Percentiles rank a stretch among this genome's conserved stretches.
Conservation (phyloP, 2,329 filamentous ascomycete species). For the Fusarium xylarioides region DNA sequence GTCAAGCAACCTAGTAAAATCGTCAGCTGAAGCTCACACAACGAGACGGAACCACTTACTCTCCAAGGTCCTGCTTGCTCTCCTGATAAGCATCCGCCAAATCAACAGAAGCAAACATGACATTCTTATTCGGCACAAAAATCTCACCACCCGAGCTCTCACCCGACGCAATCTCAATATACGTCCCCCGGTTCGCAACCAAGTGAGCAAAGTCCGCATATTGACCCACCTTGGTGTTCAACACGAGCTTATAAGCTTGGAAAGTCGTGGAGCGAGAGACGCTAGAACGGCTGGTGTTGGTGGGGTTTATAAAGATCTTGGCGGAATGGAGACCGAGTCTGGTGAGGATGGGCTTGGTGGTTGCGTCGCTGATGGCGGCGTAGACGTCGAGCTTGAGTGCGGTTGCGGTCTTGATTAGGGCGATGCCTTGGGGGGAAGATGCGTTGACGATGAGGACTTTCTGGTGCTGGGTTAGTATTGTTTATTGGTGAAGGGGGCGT, state of each 20-base stretch:
- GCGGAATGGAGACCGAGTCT: constrained; percentile 20
- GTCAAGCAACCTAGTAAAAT: constrained; percentile 8
- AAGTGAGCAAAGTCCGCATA: constrained; percentile 29
- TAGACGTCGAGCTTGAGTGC: constrained; percentile 32
- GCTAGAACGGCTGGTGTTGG: constrained; percentile 4
- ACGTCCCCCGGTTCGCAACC: constrained; percentile 30
- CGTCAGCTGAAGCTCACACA: not conserved
- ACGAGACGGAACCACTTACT: not conserved
- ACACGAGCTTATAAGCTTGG: constrained; percentile 24
- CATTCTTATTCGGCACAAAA: constrained; percentile 27
- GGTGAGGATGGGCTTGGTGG: constrained; percentile 22
- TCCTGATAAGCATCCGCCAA: constrained; percentile 30
- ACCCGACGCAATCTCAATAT: constrained; percentile 23
- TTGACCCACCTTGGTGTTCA: constrained; percentile 29
- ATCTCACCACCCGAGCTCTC: constrained; percentile 2
- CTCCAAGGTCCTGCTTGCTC: constrained; percentile 24
- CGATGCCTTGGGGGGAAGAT: constrained; percentile 30
- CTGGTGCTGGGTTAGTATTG: not conserved
- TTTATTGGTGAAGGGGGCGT: accelerated
- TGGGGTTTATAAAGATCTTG: constrained; percentile 15
- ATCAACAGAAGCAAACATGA: constrained; percentile 38
- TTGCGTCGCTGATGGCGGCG: constrained; percentile 14
- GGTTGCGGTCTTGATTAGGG: constrained; percentile 31
- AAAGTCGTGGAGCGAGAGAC: constrained; percentile 10
- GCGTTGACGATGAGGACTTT: constrained; percentile 36